Base-by-base conservation (phyloP, 1,284 basidiomycete species). In the Ceratobasidium sp. region DNA sequence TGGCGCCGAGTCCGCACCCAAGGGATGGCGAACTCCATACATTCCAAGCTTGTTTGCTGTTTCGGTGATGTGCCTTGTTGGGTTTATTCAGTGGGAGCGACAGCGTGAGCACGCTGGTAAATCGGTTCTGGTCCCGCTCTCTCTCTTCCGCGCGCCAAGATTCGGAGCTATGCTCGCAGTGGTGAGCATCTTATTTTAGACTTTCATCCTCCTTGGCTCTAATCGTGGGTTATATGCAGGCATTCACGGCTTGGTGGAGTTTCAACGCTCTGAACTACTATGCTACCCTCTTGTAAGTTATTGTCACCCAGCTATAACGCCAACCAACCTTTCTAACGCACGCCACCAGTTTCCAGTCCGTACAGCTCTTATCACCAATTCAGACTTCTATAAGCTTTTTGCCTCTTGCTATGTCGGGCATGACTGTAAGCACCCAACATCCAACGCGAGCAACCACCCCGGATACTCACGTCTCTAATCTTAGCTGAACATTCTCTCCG, bases 61-160 rank as follows among this genome's bases (percentile, higher is more conserved):
- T 17, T 76, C 77, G 22, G 70, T 69, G 13, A 65, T 73, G 37
- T 74, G 65, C 29, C 43, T 78, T n/a, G 62, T 74, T 32, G 76
- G 76, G 22, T 78, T 78, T 59, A 37, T 78, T 9, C 70, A 76
- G 61, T 78, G 77, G 77, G 77, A 78, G 52, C 75, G 76, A 17
- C 64, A 71, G 37, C 68, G 77, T 9, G 75, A 78, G 61, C 49
- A 46, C 19, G 56, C 49, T 59, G 44, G 64, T 34, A 78, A 78
- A 56, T 49, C 70, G 29, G 76, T 68, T 40, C 40, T 78, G 22
- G 62, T 78, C 29, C 77, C 77, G 19, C 40, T 78, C 25, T 65
- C 68, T 25, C 73, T 78, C 15, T 78, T 76, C 69, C 76, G 69
- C 49, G 74, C 62, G 57, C 76, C 76, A 61, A 71, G 64, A 29